A percentile compares a stretch with the other conserved stretches of the same genome.
These are phyloP conservation scores for Talaromyces adpressus DNA, from an alignment of 495 filamentous ascomycete genomes.

Conservation along the genomic window DNA sequence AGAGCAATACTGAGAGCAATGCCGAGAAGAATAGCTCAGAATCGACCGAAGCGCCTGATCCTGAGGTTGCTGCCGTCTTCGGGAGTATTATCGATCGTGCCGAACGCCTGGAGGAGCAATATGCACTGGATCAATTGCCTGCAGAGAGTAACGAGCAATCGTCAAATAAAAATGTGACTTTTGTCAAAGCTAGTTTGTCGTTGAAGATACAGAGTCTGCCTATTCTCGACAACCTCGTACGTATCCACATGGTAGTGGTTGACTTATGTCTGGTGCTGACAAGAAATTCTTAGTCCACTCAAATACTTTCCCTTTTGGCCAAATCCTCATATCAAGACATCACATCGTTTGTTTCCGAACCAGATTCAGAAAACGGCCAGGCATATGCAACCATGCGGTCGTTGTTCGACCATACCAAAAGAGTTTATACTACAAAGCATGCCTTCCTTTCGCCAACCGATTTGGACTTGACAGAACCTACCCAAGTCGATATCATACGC, in stretches of 20 bases:
- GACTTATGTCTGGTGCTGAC: not conserved
- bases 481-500: constrained; percentile 68
- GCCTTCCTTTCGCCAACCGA: constrained; percentile 67
- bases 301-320: constrained; percentile 63
- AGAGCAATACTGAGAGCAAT: not conserved
- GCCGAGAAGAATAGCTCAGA: not conserved
- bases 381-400: constrained; percentile 75
- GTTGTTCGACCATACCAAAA: constrained; percentile 75
- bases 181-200: constrained; percentile 48
- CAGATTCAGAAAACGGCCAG: constrained; percentile 68
- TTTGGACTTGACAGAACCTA: constrained; percentile 59
- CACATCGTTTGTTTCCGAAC: constrained; percentile 62
- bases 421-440: constrained; percentile 62
- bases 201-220: constrained; percentile 63
- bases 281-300: constrained; percentile 47
- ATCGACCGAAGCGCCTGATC: constrained; percentile 9
- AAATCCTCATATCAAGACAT: constrained; percentile 67
- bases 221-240: constrained; percentile 65
- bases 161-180: constrained; percentile 30
- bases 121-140: constrained; percentile 29
- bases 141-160: constrained; percentile 23
- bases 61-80: constrained; percentile 13
- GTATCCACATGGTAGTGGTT: constrained; percentile 10
- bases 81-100: constrained; percentile 42
- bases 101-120: constrained; percentile 40